These are phyloP conservation scores for Dipteronia dyeriana DNA, from an alignment of 345 rosid genomes.

Conservation along the genomic window DNA sequence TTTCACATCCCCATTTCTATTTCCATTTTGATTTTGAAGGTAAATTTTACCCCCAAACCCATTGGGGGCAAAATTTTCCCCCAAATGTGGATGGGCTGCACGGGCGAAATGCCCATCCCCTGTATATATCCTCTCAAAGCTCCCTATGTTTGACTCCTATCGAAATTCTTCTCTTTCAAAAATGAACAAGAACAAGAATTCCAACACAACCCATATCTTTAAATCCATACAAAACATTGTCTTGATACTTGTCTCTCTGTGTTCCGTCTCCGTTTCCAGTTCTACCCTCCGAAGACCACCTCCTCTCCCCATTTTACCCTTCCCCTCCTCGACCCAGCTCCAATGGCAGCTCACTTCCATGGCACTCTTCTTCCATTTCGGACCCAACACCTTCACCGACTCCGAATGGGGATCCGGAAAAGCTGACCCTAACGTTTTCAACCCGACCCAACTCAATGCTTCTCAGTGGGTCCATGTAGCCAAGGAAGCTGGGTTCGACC, in stretches of 20 bases:
- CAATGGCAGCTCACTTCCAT: constrained; percentile 78
- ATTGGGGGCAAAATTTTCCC: too few species aligned
- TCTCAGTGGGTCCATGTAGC: constrained; percentile 86
- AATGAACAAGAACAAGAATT: constrained; percentile 10
- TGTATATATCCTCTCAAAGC: too few species aligned
- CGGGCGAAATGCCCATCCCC: too few species aligned
- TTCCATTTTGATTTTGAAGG: too few species aligned
- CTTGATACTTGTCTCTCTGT: constrained; percentile 15
- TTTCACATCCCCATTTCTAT: too few species aligned
- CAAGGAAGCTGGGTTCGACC: constrained; percentile 66
- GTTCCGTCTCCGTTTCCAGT: constrained; percentile 22
- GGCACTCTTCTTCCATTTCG: constrained; percentile 86
- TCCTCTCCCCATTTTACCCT: constrained; percentile 81
- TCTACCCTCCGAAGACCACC: constrained; percentile 46
- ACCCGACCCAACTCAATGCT: constrained; percentile 62
- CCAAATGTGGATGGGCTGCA: too few species aligned
- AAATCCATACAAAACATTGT: background rate
- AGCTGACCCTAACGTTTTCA: constrained; percentile 66
- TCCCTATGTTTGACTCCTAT: too few species aligned
- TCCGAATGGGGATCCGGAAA: constrained; percentile 88
- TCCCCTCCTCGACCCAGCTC: constrained; percentile 76
- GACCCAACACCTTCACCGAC: constrained; percentile 84
- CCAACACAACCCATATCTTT: background rate
- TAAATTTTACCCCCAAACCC: too few species aligned
- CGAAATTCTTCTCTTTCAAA: too few species aligned